Conservation (phyloP, 441 rosid species). For the Pelargonium citronellum region DNA sequence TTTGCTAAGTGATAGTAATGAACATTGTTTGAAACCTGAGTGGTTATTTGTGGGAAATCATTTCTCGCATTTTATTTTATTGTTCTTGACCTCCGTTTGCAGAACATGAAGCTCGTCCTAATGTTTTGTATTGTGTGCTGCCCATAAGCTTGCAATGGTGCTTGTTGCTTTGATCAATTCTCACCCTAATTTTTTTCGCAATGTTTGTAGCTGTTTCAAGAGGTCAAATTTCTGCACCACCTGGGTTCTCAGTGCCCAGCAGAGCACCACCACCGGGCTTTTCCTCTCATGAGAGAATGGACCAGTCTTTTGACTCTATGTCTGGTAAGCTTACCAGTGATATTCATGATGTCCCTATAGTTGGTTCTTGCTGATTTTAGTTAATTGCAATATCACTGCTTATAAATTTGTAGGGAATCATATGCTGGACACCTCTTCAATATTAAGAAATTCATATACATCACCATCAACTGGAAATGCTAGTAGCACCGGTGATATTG, state of each 20-base stretch:
- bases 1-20: too few relatives aligned
- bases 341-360: neutral
- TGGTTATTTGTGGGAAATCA: neutral
- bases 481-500: conserved; percentile 50
- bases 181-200: neutral
- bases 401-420: conserved; percentile 39
- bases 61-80: neutral
- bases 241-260: conserved; percentile 78
- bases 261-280: conserved; percentile 96
- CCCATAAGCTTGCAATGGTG: neutral
- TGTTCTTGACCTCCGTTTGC: neutral
- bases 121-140: neutral
- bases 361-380: conserved; percentile 5
- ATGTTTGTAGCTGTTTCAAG: conserved; percentile 48
- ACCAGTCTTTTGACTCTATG: conserved; percentile 42
- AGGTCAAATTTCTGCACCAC: conserved; percentile 78
- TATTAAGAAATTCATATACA: conserved; percentile 53
- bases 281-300: conserved; percentile 63
- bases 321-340: conserved; percentile 38
- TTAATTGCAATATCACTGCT: neutral
- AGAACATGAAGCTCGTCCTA: neutral
- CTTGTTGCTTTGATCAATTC: neutral
- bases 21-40: too few relatives aligned
- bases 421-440: conserved; percentile 38
- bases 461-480: conserved; percentile 34